These are phyloP conservation scores for Phytophthora pistaciae DNA, from an alignment of 352 stramenopile genomes.

Conservation along the genomic window DNA sequence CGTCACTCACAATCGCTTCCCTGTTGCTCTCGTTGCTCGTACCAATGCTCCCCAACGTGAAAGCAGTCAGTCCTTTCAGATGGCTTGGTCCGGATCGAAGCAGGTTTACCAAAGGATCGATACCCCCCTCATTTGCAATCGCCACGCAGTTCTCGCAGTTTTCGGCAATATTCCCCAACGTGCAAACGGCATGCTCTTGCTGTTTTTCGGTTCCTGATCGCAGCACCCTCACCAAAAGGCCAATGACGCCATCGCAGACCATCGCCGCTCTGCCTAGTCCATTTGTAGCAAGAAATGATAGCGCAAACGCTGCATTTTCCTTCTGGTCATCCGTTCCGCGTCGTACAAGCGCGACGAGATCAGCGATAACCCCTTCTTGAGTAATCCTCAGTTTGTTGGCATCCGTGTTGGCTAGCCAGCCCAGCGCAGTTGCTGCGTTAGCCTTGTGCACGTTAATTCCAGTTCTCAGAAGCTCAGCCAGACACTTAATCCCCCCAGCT, in stretches of 20 bases:
- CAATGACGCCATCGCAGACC: conserved; percentile 1
- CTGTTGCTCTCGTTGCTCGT: background rate
- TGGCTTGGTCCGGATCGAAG: background rate
- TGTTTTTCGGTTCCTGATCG: background rate
- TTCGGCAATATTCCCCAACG: background rate
- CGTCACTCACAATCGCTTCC: background rate
- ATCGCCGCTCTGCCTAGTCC: background rate
- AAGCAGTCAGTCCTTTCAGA: background rate
- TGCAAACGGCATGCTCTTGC: conserved; percentile 9
- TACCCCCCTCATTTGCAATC: conserved; percentile 1
- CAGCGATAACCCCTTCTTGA: conserved; percentile 5
- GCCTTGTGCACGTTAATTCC: conserved; percentile 2
- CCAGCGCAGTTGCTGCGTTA: background rate
- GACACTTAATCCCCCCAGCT: background rate
- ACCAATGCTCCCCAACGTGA: background rate
- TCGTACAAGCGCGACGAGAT: background rate
- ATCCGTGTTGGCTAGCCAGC: background rate
- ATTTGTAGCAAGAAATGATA: conserved; percentile 12
- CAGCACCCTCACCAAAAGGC: conserved; percentile 4
- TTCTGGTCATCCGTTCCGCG: conserved; percentile 7
- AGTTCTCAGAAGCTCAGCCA: conserved; percentile 4
- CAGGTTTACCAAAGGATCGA: conserved; percentile 5
- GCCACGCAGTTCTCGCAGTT: background rate
- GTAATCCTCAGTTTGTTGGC: background rate
- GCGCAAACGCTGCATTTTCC: background rate